Percentiles rank a stretch among this genome's conserved stretches.
phyloP scores from a whole-genome alignment of 2,329 filamentous ascomycete genomes.

The Madurella mycetomatis region DNA sequence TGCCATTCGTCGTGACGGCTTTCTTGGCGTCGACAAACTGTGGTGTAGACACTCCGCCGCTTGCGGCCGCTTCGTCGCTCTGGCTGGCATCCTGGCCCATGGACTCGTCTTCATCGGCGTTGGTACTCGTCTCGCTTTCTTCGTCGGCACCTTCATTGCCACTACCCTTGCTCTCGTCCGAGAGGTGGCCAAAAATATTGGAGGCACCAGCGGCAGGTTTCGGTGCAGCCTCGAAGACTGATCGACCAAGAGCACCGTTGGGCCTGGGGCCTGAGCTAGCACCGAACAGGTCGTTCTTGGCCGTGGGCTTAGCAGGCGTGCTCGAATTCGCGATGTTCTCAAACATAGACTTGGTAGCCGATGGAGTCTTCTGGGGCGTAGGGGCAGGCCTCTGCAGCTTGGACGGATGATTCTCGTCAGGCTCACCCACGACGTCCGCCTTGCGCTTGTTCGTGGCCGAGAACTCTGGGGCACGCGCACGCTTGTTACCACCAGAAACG shows the following conservation, averaged over 20 bases:
- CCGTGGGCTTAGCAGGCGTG: slow-evolving; percentile 31
- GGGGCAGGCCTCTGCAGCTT: slow-evolving; percentile 45
- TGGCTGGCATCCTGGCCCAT: slow-evolving; percentile 41
- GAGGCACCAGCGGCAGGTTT: slow-evolving; percentile 33
- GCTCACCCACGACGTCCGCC: slow-evolving; percentile 41
- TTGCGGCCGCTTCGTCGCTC: slow-evolving; percentile 42
- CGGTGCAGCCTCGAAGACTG: slow-evolving; percentile 32
- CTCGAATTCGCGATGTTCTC: slow-evolving; percentile 50
- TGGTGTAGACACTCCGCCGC: slow-evolving; percentile 38
- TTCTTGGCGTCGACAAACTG: slow-evolving; percentile 34
- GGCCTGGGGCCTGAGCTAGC: slow-evolving; percentile 30
- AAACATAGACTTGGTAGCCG: slow-evolving; percentile 52
- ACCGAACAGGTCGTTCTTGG: slow-evolving; percentile 25
- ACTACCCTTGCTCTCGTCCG: slow-evolving; percentile 53
- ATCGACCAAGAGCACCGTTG: slow-evolving; percentile 38
- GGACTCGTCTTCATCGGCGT: slow-evolving; percentile 31
- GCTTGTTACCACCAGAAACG: slow-evolving; percentile 43
- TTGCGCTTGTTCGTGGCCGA: slow-evolving; percentile 51
- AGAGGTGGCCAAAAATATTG: slow-evolving; percentile 60
- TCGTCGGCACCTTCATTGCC: slow-evolving; percentile 42
- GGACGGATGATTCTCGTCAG: slow-evolving; percentile 43
- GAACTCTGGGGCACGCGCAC: slow-evolving; percentile 39
- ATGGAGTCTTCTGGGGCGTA: slow-evolving; percentile 36
- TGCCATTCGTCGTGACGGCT: slow-evolving; percentile 19
- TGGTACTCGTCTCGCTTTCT: slow-evolving; percentile 29